Evolutionary conservation across 352 stramenopile species (phyloP), one percentile per base, ranked within the genome.

Genomic region (Phytophthora citrophthora): DNA sequence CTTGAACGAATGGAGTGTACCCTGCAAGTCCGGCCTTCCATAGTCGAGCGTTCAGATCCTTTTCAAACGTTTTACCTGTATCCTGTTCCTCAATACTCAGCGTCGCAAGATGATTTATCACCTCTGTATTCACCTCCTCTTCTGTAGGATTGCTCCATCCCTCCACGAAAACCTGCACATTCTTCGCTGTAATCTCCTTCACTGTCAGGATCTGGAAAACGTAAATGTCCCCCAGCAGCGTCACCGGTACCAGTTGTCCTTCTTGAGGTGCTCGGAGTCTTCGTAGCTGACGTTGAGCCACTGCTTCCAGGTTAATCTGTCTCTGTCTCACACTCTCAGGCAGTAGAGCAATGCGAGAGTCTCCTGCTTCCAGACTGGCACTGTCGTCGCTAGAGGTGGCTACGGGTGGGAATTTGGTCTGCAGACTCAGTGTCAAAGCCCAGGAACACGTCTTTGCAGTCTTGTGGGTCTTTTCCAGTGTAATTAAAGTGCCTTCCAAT

Each of bases 141-240:
- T 12, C 41, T n/a, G 2, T 49, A n/a, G 47, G 46, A 27, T 72
- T 32, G 32, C 43, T 71, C 59, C 69, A 74, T 10, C 55, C 56
- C n/a, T 57, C 58, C 16, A 77, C 48, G 13, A 57, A 23, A 36
- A 72, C 23, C 9, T 54, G 27, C 9, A 67, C 38, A 8, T 31
- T 40, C 10, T 15, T 9, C n/a, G 65, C 43, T 41, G 48, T 32
- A 16, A 47, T 39, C 0, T 54, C 16, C 20, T 40, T 15, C 13
- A 77, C 46, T 0, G 24, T 24, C 15, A 77, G 60, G 24, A 88
- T 48, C 15, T 67, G 68, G 18, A 91, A 83, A 15, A 87, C 54
- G 34, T 75, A 91, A 31, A 67, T 85, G 51, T 85, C 77, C 7
- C 73, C 70, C 34, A 91, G 54, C 18, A 91, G 29, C 41, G 57